phyloP scores from a whole-genome alignment of 306 rosid genomes.

The Prunus fruticosa region DNA sequence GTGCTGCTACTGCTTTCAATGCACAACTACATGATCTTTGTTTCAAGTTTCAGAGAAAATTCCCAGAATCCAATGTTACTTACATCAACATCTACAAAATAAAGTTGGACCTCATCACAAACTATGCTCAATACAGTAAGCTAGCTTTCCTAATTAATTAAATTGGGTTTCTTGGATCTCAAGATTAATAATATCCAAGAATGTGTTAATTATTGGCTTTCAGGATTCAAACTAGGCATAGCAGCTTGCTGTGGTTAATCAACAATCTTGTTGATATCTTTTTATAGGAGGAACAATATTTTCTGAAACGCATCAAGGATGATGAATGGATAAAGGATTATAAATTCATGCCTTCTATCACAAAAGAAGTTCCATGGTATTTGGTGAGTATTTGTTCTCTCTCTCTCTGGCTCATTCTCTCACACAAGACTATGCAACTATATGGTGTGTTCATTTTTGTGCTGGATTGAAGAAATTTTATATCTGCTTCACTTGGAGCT shows the following conservation, averaged over 20 bases:
- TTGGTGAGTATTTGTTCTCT: constrained; percentile 54
- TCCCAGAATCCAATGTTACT: constrained; percentile 28
- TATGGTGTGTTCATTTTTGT: neutral
- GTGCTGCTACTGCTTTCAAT: constrained; percentile 33
- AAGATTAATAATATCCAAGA: neutral
- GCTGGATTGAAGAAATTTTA: neutral
- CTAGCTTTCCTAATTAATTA: too few relatives aligned
- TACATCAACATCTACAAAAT: constrained; percentile 35
- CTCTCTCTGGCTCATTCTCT: neutral
- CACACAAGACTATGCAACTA: neutral
- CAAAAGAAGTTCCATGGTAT: constrained; percentile 95
- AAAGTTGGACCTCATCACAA: constrained; percentile 36
- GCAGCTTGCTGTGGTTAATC: constrained; percentile 40
- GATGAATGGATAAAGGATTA: constrained; percentile 97
- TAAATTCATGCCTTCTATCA: constrained; percentile 76
- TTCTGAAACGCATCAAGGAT: constrained; percentile 81
- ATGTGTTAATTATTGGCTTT: too few relatives aligned
- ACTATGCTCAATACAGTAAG: constrained; percentile 30
- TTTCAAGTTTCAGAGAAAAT: constrained; percentile 15
- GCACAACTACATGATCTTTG: constrained; percentile 33
- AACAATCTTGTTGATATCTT: constrained; percentile 25
- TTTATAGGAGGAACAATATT: constrained; percentile 79
- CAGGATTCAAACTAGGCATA: constrained; percentile 38
- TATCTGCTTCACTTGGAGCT: neutral
- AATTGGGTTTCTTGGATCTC: neutral